Base-by-base conservation (phyloP, 495 filamentous ascomycete species). In the Hypoxylon cercidicola region DNA sequence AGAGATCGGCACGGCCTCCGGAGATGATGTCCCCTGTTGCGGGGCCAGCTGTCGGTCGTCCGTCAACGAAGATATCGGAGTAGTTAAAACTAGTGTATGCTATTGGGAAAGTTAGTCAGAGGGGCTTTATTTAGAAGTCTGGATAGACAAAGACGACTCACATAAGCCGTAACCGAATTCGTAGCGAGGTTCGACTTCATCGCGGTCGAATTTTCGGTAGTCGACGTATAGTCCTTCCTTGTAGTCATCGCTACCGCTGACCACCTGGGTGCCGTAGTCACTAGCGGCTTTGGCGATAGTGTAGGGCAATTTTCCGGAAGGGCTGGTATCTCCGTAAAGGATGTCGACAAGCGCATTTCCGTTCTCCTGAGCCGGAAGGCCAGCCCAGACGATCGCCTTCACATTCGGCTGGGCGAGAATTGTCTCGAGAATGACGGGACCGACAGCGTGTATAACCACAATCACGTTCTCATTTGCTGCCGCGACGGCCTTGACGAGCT, bases 381-480 rank as follows among this genome's bases (percentile, higher is more conserved):
- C 90, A 3, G 92, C 95, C 77, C 96, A 88, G 12, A 99, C 74
- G 18, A 98, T 85, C 0, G 89, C 94, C 60, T 92, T 89, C 25
- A 99, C 87, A 35, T 82, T 85, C 0, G 90, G 86, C 9, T 89
- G 79, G 23, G 91, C 87, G 54, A 93, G 88, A 85, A 93, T 94
- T 16, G 84, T 79, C 72, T 97, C 94, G 37, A 98, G 73, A 9
- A 95, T 83, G 13, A 96, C 87, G 0, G 95, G 92, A 0, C 95
- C 95, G 7, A 93, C 87, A n/a, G 93, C 85, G 73, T 99, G 95
- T n/a, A 97, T 80, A 6, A 99, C 86, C 0, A 99, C 92, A n/a
- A 99, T 84, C 12, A 89, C 90, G 55, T 84, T 87, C 39, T 89
- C 87, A 60, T 81, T 83, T 44, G 72, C 85, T 76, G 60, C 78